Evolutionary conservation across 2,329 filamentous ascomycete genomes (phyloP), one percentile per base, ranked within the genome.

Genomic region (Monilinia fructigena): DNA sequence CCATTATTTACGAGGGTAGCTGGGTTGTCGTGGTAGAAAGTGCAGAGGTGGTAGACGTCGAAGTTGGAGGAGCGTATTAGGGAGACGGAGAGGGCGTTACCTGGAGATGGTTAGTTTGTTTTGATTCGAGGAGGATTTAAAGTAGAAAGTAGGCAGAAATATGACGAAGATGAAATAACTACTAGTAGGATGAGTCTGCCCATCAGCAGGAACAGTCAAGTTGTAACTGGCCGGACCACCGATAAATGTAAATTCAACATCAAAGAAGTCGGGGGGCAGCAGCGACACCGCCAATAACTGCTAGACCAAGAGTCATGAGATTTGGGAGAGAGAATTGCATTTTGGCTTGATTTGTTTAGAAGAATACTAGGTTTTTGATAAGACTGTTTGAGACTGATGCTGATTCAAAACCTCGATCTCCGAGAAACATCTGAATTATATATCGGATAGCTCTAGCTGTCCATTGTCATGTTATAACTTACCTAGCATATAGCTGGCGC

Each of bases 21-120:
- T 0, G 45, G 20, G 7, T 20, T 48, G 3, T 53, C 45, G 20
- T 42, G 38, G 20, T 23, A 52, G 45, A 65, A 61, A 3, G 47
- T 61, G 26, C 63, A 65, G 42, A 59, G 53, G 23, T 28, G 10
- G 18, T 6, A 65, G 35, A 65, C 38, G 31, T 65, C 47, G 55
- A 61, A 65, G 55, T 65, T 65, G 55, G 63, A 53, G 47, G 63
- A 65, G 55, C 63, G 63, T 35, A 65, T 60, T 11, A 60, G 55
- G 10, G 63, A 65, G 47, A 65, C 23, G 4, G 63, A 60, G 55
- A 65, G 63, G 55, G 35, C 20, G 18, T 65, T 65, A 2, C 23
- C 63, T 65, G 35, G 12, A 1, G 20, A 12, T 16, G 1, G 40
- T 63, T 56, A 63, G 61, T 47, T 18, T 16, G 6, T 10, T 20